Evolutionary conservation across 2,329 filamentous ascomycete species (phyloP).

Genomic region (Fonsecaea pugnacius): DNA sequence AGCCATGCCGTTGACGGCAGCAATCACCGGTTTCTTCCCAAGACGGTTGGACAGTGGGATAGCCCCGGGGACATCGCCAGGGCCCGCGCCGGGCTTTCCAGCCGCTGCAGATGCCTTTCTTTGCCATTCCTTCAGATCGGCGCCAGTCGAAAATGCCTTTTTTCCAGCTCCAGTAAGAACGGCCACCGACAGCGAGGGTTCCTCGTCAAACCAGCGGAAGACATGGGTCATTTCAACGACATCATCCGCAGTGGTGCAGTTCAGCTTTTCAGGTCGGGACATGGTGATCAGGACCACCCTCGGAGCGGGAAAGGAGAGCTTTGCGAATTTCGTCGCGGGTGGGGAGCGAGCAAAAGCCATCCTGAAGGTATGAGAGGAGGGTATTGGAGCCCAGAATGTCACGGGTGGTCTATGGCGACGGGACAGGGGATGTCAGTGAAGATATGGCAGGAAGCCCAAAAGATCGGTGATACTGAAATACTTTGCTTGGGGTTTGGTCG

Average conservation of each 20-base stretch:
- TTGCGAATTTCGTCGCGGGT: conserved; percentile 3
- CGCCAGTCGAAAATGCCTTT: conserved; percentile 50
- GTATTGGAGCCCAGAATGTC: not conserved
- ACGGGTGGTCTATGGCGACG: not conserved
- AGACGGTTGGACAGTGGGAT: conserved; percentile 54
- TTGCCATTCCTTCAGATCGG: conserved; percentile 51
- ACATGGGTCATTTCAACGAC: conserved; percentile 47
- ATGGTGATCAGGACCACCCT: conserved; percentile 54
- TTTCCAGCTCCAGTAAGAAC: conserved; percentile 48
- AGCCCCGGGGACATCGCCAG: conserved; percentile 38
- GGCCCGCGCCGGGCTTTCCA: conserved; percentile 10
- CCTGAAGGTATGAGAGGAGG: not conserved
- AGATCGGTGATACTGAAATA: not conserved
- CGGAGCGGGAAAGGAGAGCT: conserved; percentile 49
- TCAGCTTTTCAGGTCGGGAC: conserved; percentile 49
- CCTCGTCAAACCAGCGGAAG: conserved; percentile 52
- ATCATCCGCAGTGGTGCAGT: conserved; percentile 48
- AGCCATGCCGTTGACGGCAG: conserved; percentile 74
- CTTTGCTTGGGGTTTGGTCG: too few species aligned
- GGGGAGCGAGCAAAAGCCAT: not conserved
- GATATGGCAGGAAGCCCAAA: not conserved
- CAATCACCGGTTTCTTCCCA: conserved; percentile 74
- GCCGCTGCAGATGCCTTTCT: not conserved
- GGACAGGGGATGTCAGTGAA: not conserved
- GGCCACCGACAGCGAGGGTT: conserved; percentile 47